Evolutionary conservation across 345 rosid genomes (phyloP).

Genomic region (Adansonia digitata): DNA sequence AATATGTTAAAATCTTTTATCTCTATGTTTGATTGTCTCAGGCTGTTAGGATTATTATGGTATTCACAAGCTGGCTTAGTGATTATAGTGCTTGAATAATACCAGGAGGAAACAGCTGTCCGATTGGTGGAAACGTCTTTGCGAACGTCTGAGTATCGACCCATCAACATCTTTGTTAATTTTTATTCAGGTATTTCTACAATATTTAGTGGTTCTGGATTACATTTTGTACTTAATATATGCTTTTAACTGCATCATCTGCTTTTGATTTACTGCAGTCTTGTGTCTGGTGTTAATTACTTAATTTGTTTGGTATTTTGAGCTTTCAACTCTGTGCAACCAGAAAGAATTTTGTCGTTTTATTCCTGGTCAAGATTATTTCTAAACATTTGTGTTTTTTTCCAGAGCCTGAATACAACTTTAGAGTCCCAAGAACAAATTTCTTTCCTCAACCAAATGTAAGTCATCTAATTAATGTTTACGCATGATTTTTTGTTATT

Average conservation of each 20-base stretch:
- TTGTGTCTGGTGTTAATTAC: background rate
- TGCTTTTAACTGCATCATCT: background rate
- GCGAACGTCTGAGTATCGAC: conserved; percentile 68
- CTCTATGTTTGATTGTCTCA: background rate
- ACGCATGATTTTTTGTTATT: background rate
- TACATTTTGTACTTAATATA: background rate
- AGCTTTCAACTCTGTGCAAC: conserved; percentile 4
- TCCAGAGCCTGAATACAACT: conserved; percentile 79
- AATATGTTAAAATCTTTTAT: background rate
- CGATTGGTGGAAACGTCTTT: conserved; percentile 58
- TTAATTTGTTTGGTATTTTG: background rate
- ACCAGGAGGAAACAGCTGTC: conserved; percentile 77
- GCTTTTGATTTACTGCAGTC: background rate
- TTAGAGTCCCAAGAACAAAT: conserved; percentile 70
- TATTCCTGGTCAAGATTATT: background rate
- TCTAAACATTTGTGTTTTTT: background rate
- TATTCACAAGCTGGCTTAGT: background rate
- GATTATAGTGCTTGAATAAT: conserved; percentile 10
- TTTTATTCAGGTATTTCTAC: conserved; percentile 64
- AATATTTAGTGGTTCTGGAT: background rate
- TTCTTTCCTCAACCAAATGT: conserved; percentile 95
- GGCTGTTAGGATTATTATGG: background rate
- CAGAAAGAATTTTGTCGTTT: background rate
- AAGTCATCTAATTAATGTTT: conserved; percentile 15
- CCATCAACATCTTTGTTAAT: conserved; percentile 67